Evolutionary conservation across 2,329 filamentous ascomycete species (phyloP), one percentile per base, ranked within the genome.

Genomic region (Pseudocercospora eumusae): DNA sequence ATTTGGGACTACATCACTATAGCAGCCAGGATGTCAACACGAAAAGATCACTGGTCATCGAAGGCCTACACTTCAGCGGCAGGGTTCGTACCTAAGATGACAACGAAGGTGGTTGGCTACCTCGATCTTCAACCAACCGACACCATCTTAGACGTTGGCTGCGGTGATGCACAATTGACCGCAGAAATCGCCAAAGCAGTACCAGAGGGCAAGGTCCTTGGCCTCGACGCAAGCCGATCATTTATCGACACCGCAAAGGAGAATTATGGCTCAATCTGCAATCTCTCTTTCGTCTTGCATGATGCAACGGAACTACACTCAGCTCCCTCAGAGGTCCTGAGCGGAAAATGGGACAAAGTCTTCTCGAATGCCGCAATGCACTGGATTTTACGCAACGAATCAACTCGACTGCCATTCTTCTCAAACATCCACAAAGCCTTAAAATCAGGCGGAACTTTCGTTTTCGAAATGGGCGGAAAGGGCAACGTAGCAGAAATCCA

Each of bases 391-490:
- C 77, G 82, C 0, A 73, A 76, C 27, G 67, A 70, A 0, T 57
- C 50, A 9, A 81, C 80, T 0, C 80, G 84, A 9, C 66, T 74
- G 3, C 31, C 7, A 5, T 84, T 88, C 73, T 86, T 90, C 69
- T 67, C 69, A 7, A 82, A 79, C 42, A 79, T 86, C 2, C 75
- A 81, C 63, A 75, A 75, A 8, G 77, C 82, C 0, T 79, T 91
- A 1, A 79, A 77, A 33, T 82, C 83, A 0, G 81, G 81, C 10
- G 88, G 86, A 1, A 69, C 68, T 0, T 86, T 91, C 62, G 82
- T 83, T 9, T 89, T 91, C 68, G 88, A 91, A 74, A 88, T 88
- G 85, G 88, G 89, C 57, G 88, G 88, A 0, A 81, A 86, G 55
- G 89, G 88, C 20, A 90, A 91, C 73, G 81, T 89, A 0, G 77